Evolutionary conservation across 106 monocot species (phyloP), one percentile per base, ranked within the genome.

Genomic region (Amphibolis antarctica): DNA sequence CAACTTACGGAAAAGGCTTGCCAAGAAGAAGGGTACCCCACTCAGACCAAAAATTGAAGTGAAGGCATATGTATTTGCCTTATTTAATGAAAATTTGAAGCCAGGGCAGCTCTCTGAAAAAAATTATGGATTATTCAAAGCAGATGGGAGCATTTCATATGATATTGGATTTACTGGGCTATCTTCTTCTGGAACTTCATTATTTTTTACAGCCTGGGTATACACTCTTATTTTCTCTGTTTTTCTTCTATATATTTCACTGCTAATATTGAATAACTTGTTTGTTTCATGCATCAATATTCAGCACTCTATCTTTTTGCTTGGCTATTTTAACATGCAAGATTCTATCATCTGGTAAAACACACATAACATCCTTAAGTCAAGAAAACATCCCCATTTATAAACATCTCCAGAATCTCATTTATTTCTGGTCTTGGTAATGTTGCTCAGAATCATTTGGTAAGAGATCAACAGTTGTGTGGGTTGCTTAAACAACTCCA

Each of bases 1-100:
- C 55, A 92, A 92, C 75, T 66, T 92, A 47, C 68, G 72, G 7
- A 92, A 92, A 63, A 63, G 86, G 62, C 77, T 92, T 24, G 68
- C 75, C 24, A 86, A 79, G 79, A 77, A 66, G 64, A 92, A 76
- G 66, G 86, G 92, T 57, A 92, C 92, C n/a, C 92, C 86, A 23
- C 79, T 63, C 22, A 83, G 75, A 56, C 92, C 92, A 18, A 86
- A 92, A 61, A 72, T 65, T 63, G 67, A 52, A 44, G 71, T 86
- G 9, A 75, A 82, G 60, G 84, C 83, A 19, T 92, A 84, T 64
- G 28, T 86, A 4, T 92, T 92, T 79, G 81, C 92, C 0, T 75
- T 92, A 66, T 92, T 92, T 73, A 92, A 92, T 63, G 92, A 92
- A 68, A 69, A 92, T 75, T 66, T 61, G 42, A 92, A 92, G 75